Base-by-base conservation (phyloP, 129 eudicot species). In the Escallonia rubra region DNA sequence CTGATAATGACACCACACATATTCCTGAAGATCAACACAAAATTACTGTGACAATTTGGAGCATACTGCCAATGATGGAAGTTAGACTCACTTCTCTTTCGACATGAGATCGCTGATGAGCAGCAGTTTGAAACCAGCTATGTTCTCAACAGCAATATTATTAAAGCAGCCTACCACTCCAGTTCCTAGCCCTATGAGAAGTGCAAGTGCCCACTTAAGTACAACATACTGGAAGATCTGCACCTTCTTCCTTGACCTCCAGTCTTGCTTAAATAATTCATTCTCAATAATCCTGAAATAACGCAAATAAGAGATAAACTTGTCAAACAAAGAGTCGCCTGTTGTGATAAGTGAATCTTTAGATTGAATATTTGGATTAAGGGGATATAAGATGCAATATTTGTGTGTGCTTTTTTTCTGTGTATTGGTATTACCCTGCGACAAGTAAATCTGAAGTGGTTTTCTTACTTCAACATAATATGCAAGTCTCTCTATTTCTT, bases 221-320 rank as follows among this genome's bases (percentile, higher is more conserved):
- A 70, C 63, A 50, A 75, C 42, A 38, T 75, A 75, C 59, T 75
- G 80, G 68, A 75, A 68, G 42, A 68, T 75, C 61, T 75, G 58
- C 9, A 51, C 44, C 59, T 61, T 75, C 16, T 61, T 75, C 57
- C 80, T 75, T 6, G 80, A 75, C 57, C 80, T 55, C 80, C 80
- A 75, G 67, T 75, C 80, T 59, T 75, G 69, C 60, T 68, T 75
- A 44, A 75, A 61, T 16, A 75, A 41, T 49, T 75, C 80, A 62
- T 75, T 75, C 54, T 75, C 80, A 7, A 68, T 68, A 53, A 68
- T 75, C 74, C 80, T 75, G 70, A 41, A 59, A 57, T 2, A 59
- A n/a, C 49, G 39, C 50, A 66, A 5, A 42, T 12, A n/a, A 11
- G 5, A 50, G 55, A 3, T 11, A 50, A 50, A 50, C 55, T 50